Percentiles rank a stretch among this genome's conserved stretches.
Evolutionary conservation across 2,329 filamentous ascomycete genomes (phyloP).

Genomic region (Monosporascus cannonballus): DNA sequence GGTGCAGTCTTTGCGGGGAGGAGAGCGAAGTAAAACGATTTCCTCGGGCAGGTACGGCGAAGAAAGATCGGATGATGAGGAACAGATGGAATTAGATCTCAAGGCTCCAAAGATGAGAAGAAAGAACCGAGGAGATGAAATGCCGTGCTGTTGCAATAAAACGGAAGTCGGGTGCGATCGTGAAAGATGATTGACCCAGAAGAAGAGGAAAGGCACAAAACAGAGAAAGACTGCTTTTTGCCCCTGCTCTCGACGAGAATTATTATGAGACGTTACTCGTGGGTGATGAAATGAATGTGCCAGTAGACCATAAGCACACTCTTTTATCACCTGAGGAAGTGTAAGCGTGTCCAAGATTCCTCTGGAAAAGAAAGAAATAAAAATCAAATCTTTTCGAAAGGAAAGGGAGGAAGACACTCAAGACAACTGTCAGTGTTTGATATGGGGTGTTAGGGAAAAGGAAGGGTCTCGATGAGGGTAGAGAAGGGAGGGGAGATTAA

Average conservation of each 20-base stretch:
- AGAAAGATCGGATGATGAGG: not conserved
- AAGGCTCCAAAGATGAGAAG: not conserved
- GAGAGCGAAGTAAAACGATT: not conserved
- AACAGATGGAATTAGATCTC: not conserved
- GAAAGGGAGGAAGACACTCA: conserved; percentile 30
- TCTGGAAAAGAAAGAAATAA: conserved; percentile 33
- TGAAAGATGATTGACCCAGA: not conserved
- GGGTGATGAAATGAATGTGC: conserved; percentile 3
- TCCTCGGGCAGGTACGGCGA: not conserved
- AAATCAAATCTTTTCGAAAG: conserved; percentile 38
- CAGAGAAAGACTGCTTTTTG: conserved; percentile 1
- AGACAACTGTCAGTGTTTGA: conserved; percentile 21
- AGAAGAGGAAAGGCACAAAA: conserved; percentile 2
- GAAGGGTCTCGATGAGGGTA: conserved; percentile 13
- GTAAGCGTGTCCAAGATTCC: conserved; percentile 32
- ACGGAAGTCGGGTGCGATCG: too few relatives aligned
- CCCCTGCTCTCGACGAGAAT: not conserved
- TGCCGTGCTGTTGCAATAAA: not conserved
- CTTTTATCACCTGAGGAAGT: conserved; percentile 18
- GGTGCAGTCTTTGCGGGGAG: not conserved
- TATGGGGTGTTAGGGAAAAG: conserved; percentile 22
- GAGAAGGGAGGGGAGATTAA: conserved; percentile 10
- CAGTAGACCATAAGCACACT: conserved; percentile 7
- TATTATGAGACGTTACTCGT: conserved; percentile 7
- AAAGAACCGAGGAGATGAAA: not conserved